Conservation (phyloP, 768 basidiomycete species). For the Russula vinacea region DNA sequence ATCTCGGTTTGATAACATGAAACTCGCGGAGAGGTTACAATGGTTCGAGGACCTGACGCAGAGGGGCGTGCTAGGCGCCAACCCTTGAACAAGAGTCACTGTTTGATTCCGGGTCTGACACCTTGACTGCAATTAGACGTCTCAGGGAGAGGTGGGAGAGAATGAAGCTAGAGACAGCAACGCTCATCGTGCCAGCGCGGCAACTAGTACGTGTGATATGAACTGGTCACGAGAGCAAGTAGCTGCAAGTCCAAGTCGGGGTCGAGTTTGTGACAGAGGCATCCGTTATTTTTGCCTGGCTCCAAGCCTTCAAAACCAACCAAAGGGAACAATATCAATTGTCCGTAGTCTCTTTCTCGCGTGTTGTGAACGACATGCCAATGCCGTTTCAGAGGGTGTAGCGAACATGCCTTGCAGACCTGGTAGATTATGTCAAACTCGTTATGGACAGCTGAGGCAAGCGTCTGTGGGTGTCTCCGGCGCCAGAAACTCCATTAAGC, state of each 20-base stretch:
- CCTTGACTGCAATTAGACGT: constrained; percentile 31
- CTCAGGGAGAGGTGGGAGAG: constrained; percentile 35
- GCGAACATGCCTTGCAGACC: constrained; percentile 47
- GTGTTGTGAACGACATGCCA: not conserved
- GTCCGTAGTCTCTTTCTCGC: constrained; percentile 41
- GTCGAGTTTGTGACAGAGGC: constrained; percentile 72
- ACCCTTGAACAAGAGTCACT: constrained; percentile 36
- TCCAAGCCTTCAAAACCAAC: constrained; percentile 56
- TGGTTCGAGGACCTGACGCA: constrained; percentile 23
- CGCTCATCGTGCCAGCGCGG: constrained; percentile 48
- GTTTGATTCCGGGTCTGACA: constrained; percentile 35
- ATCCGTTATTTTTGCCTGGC: constrained; percentile 66
- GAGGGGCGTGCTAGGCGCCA: constrained; percentile 22
- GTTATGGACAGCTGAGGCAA: constrained; percentile 73
- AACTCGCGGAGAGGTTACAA: constrained; percentile 26
- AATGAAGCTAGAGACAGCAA: constrained; percentile 35
- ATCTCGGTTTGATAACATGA: constrained; percentile 40
- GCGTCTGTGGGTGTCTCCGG: constrained; percentile 54
- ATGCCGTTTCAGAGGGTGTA: constrained; percentile 45
- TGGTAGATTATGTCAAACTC: constrained; percentile 71
- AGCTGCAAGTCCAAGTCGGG: constrained; percentile 10
- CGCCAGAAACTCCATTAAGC: too few species aligned
- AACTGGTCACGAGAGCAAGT: not conserved
- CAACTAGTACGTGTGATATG: constrained; percentile 44
- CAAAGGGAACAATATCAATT: constrained; percentile 40